A percentile compares a stretch with the other conserved stretches of the same genome.
These are phyloP conservation scores for Smallanthus sonchifolius DNA, from an alignment of 129 eudicot species.

Conservation along the genomic window DNA sequence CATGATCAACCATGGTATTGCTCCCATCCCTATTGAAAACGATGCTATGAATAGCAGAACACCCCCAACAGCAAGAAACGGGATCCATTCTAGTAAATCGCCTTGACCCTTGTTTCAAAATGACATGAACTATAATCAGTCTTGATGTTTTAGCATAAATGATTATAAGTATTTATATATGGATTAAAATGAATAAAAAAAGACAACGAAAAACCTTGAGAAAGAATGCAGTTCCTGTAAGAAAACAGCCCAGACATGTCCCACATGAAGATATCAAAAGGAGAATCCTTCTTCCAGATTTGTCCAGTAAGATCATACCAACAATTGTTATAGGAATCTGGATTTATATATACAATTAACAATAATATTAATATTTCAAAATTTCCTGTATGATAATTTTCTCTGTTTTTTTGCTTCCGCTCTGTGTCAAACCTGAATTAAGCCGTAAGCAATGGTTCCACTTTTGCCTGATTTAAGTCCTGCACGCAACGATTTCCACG, in stretches of 20 bases:
- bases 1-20: constrained; percentile 93
- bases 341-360: background rate
- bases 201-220: constrained; percentile 38
- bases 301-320: constrained; percentile 70
- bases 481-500: constrained; percentile 16
- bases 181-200: background rate
- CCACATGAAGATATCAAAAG: constrained; percentile 73
- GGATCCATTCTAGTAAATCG: constrained; percentile 52
- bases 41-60: constrained; percentile 59
- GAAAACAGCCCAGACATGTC: constrained; percentile 60
- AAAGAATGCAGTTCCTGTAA: constrained; percentile 66
- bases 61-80: constrained; percentile 68
- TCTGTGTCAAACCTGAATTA: constrained; percentile 44
- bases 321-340: constrained; percentile 72
- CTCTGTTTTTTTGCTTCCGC: no score
- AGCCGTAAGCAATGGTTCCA: constrained; percentile 70
- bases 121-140: background rate
- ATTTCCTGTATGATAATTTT: no score
- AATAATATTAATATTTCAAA: no score
- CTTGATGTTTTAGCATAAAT: background rate
- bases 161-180: background rate
- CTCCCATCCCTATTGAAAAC: constrained; percentile 87
- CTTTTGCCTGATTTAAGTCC: constrained; percentile 56
- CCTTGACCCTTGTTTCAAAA: constrained; percentile 42
- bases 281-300: constrained; percentile 74